These are phyloP conservation scores for Colletotrichum lentis DNA, from an alignment of 2,329 filamentous ascomycete species.

Conservation along the genomic window DNA sequence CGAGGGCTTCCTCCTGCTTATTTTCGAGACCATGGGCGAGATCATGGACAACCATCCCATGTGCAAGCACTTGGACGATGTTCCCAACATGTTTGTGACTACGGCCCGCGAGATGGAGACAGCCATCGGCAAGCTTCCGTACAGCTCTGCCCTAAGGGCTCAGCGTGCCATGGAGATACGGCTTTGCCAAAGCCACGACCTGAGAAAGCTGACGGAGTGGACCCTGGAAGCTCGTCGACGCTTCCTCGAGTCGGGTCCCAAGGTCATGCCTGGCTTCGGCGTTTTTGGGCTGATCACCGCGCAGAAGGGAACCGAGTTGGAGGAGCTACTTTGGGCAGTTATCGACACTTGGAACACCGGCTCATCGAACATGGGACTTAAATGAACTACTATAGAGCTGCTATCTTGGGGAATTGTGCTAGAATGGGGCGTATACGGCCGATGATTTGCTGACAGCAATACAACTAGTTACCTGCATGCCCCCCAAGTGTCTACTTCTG, in stretches of 20 bases:
- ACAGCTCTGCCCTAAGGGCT: background rate
- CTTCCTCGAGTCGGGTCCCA: conserved; percentile 17
- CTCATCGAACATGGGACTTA: background rate
- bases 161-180: conserved; percentile 25
- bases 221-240: conserved; percentile 9
- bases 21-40: conserved; percentile 8
- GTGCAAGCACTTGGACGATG: conserved; percentile 18
- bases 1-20: conserved; percentile 17
- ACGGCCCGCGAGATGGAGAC: conserved; percentile 22
- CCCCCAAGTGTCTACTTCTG: background rate
- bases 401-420: too few species aligned
- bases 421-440: background rate
- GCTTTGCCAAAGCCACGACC: conserved; percentile 13
- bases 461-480: background rate
- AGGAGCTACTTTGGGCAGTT: conserved; percentile 22
- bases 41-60: conserved; percentile 3
- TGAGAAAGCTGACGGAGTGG: conserved; percentile 24
- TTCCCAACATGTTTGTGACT: conserved; percentile 16
- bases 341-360: background rate
- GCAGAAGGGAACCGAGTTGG: conserved; percentile 1
- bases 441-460: too few species aligned
- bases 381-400: background rate
- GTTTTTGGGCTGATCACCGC: conserved; percentile 1
- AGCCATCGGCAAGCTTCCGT: background rate
- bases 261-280: conserved; percentile 22